A percentile compares a stretch with the other conserved stretches of the same genome.
Conservation (phyloP, 2,329 filamentous ascomycete genomes). For the Penicillium polonicum region DNA sequence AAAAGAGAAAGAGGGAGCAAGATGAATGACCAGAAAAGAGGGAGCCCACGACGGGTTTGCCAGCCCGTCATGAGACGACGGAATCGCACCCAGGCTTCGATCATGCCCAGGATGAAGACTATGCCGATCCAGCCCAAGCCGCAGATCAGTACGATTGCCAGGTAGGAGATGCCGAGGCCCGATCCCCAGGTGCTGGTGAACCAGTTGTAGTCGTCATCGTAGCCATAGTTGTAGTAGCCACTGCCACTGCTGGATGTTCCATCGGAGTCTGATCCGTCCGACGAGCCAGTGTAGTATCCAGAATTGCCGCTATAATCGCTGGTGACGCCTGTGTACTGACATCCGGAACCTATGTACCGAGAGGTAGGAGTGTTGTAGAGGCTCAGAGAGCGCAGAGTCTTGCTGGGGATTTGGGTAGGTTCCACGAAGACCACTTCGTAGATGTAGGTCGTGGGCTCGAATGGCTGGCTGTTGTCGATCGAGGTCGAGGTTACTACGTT, state of each 20-base stretch:
- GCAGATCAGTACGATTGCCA: conserved; percentile 28
- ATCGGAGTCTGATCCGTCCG: not conserved
- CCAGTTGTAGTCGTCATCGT: conserved; percentile 21
- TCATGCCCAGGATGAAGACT: conserved; percentile 28
- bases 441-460: conserved; percentile 28
- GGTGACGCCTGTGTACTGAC: conserved; percentile 8
- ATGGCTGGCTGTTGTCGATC: conserved; percentile 23
- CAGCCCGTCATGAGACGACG: conserved; percentile 36
- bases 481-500: conserved; percentile 23
- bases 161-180: conserved; percentile 22
- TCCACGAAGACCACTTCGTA: conserved; percentile 28
- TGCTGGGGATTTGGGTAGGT: conserved; percentile 30
- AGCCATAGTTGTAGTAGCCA: not conserved
- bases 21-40: conserved; percentile 30
- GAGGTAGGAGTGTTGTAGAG: conserved; percentile 14
- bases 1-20: conserved; percentile 24
- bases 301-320: not conserved
- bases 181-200: conserved; percentile 21
- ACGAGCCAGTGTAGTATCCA: not conserved
- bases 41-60: conserved; percentile 35
- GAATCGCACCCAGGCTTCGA: conserved; percentile 34
- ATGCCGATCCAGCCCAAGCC: conserved; percentile 30
- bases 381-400: conserved; percentile 23
- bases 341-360: conserved; percentile 17
- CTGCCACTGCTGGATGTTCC: not conserved